Evolutionary conservation across 208 protist genomes (phyloP).

Genomic region (Trypanosoma scelopori): DNA sequence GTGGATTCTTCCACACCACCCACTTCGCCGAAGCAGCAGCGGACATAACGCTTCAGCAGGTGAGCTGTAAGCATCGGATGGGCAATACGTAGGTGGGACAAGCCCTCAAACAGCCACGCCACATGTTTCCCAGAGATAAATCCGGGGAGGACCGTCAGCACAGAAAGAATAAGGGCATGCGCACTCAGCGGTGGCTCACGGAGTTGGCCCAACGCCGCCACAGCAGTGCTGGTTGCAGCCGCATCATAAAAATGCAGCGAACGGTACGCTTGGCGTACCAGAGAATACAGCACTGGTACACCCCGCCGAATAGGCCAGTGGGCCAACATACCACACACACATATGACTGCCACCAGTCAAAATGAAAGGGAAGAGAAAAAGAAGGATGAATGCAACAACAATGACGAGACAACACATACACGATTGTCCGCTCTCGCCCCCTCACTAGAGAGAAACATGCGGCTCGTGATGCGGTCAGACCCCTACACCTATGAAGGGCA

Average conservation of each 20-base stretch:
- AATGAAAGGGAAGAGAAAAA: conserved; percentile 17
- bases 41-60: conserved; percentile 38
- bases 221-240: conserved; percentile 12
- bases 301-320: neutral
- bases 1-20: no score
- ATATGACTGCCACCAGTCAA: neutral
- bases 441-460: no score
- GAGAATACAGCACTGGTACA: neutral
- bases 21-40: conserved; percentile 14
- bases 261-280: conserved; percentile 27
- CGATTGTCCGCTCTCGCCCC: neutral
- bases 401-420: conserved; percentile 7
- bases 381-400: conserved; percentile 1
- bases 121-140: conserved; percentile 24
- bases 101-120: conserved; percentile 30
- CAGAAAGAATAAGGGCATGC: conserved; percentile 19
- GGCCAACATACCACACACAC: neutral
- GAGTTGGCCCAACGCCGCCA: conserved; percentile 35
- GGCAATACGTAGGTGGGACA: conserved; percentile 34
- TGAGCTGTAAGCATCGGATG: conserved; percentile 44
- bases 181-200: conserved; percentile 5
- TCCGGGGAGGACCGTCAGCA: conserved; percentile 25
- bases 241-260: conserved; percentile 35
- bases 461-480: no score
- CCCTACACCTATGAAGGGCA: no score